Conservation (phyloP, 257 asterid species). For the Marsdenia floribunda region DNA sequence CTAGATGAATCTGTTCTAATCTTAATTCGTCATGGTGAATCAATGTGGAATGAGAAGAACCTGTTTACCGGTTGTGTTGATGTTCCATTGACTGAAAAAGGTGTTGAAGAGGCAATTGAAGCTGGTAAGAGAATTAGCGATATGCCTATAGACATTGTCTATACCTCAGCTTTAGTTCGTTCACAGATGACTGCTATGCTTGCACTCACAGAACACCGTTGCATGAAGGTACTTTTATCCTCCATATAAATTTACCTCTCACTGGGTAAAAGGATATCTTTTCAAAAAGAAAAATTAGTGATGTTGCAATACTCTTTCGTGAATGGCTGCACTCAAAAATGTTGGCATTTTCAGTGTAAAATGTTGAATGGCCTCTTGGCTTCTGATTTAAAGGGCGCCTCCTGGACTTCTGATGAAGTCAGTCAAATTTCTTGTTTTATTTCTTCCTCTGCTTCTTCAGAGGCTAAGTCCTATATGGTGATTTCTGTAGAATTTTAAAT, state of each 20-base stretch:
- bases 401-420: neutral
- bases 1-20: slow-evolving; percentile 70
- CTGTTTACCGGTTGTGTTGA: slow-evolving; percentile 93
- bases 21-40: slow-evolving; percentile 83
- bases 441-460: neutral
- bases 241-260: neutral
- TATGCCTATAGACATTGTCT: slow-evolving; percentile 74
- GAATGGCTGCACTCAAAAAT: neutral
- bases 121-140: slow-evolving; percentile 80
- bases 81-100: slow-evolving; percentile 78
- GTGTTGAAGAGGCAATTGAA: slow-evolving; percentile 86
- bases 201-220: slow-evolving; percentile 74
- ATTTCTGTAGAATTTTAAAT: neutral
- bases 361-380: neutral
- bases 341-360: neutral
- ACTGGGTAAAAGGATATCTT: neutral
- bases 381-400: neutral
- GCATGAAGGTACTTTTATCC: slow-evolving; percentile 56
- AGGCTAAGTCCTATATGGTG: neutral
- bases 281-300: neutral
- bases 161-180: slow-evolving; percentile 75
- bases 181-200: slow-evolving; percentile 97
- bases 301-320: neutral
- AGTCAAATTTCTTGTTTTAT: neutral
- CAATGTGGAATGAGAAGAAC: slow-evolving; percentile 97